Percentiles rank a stretch among this genome's conserved stretches.
Conservation (phyloP, 805 yeast species). For the Trichomonascus vanleenenianus region DNA sequence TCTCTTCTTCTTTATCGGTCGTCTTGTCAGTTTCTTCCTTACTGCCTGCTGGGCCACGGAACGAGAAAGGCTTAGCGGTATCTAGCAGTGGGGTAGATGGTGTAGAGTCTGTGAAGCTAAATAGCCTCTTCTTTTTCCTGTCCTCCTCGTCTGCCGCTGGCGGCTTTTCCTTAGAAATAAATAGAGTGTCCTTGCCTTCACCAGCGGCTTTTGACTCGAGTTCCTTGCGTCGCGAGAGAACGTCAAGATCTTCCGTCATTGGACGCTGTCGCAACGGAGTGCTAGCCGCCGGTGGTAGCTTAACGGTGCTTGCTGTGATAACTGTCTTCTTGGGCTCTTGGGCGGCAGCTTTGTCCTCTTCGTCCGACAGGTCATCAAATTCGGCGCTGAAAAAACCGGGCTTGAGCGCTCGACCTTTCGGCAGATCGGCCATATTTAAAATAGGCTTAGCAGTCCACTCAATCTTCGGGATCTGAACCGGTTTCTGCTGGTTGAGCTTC, state of each 20-base stretch:
- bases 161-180: neutral
- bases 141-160: neutral
- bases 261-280: too few relatives aligned
- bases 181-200: too few relatives aligned
- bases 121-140: neutral
- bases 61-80: neutral
- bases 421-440: slow-evolving; percentile 19
- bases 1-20: too few relatives aligned
- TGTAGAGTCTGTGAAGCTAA: neutral
- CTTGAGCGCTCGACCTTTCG: slow-evolving; percentile 20
- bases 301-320: too few relatives aligned
- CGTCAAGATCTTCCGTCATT: slow-evolving; percentile 11
- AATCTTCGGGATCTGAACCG: slow-evolving; percentile 8
- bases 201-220: neutral
- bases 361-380: slow-evolving; percentile 26
- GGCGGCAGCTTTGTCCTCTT: slow-evolving; percentile 14
- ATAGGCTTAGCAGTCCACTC: slow-evolving; percentile 12
- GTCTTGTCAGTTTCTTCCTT: slow-evolving; percentile 7
- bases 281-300: neutral
- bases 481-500: neutral
- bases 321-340: neutral
- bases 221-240: slow-evolving; percentile 10
- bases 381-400: slow-evolving; percentile 30
- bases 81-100: neutral
- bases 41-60: slow-evolving; percentile 4